A percentile compares a stretch with the other conserved stretches of the same genome.
phyloP scores from a whole-genome alignment of 768 basidiomycete genomes.

The Leccinum pellstonianum region DNA sequence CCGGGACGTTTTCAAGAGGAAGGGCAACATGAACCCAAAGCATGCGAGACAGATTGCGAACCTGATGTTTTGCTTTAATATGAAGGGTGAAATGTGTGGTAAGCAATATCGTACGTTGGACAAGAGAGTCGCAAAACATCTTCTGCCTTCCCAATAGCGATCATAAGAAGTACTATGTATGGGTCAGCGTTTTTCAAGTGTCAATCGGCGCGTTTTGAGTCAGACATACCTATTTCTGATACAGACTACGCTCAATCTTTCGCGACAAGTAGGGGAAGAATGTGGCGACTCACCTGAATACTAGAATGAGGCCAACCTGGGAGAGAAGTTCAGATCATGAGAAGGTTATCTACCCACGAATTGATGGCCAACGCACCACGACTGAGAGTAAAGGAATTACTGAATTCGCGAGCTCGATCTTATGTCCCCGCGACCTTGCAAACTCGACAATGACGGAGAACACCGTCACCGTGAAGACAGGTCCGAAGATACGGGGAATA shows the following conservation, averaged over 20 bases:
- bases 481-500: conserved; percentile 69
- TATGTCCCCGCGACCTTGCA: conserved; percentile 54
- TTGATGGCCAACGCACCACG: conserved; percentile 56
- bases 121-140: conserved; percentile 70
- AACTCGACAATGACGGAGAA: conserved; percentile 66
- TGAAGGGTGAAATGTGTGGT: not conserved
- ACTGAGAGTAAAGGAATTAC: conserved; percentile 88
- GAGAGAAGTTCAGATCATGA: conserved; percentile 1
- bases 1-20: conserved; percentile 48
- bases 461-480: conserved; percentile 79
- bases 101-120: conserved; percentile 47
- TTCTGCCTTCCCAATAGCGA: conserved; percentile 87
- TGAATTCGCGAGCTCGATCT: conserved; percentile 71
- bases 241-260: not conserved
- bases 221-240: conserved; percentile 61
- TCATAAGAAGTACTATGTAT: conserved; percentile 73
- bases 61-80: conserved; percentile 28
- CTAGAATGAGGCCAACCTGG: conserved; percentile 85
- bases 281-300: conserved; percentile 61
- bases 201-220: not conserved
- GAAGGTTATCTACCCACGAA: not conserved
- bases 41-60: conserved; percentile 73
- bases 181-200: not conserved
- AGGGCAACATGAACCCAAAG: conserved; percentile 79
- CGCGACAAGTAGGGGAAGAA: not conserved